A percentile compares a stretch with the other conserved stretches of the same genome.
Conservation (phyloP, 2,329 filamentous ascomycete genomes). For the Fusarium pilosicola region DNA sequence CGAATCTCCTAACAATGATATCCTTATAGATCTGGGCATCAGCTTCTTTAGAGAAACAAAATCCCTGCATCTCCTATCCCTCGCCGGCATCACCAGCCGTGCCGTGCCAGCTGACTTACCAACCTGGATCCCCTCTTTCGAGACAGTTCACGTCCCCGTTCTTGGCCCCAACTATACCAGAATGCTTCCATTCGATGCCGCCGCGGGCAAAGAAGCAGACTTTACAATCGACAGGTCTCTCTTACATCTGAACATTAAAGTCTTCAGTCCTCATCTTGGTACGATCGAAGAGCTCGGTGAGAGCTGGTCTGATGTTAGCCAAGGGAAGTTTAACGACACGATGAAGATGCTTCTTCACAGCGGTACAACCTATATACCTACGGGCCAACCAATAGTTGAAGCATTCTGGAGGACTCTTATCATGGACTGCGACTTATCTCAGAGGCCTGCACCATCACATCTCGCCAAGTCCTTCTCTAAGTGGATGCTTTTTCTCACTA, state of each 20-base stretch:
- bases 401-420: background rate
- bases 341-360: background rate
- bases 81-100: conserved; percentile 27
- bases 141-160: conserved; percentile 29
- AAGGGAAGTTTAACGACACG: background rate
- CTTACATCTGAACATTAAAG: background rate
- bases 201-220: background rate
- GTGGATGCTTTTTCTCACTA: background rate
- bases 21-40: conserved; percentile 26
- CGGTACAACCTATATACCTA: background rate
- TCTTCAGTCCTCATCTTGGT: background rate
- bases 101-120: conserved; percentile 12
- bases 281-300: background rate
- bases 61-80: conserved; percentile 37
- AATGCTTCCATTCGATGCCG: background rate
- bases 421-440: background rate
- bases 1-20: conserved; percentile 18
- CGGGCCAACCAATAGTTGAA: background rate
- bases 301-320: background rate
- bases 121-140: conserved; percentile 39
- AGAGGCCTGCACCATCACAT: background rate
- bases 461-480: background rate
- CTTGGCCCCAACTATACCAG: background rate
- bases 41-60: conserved; percentile 23
- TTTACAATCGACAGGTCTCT: background rate